These are phyloP conservation scores for Iberis pinnata DNA, from an alignment of 345 rosid species.

Conservation along the genomic window DNA sequence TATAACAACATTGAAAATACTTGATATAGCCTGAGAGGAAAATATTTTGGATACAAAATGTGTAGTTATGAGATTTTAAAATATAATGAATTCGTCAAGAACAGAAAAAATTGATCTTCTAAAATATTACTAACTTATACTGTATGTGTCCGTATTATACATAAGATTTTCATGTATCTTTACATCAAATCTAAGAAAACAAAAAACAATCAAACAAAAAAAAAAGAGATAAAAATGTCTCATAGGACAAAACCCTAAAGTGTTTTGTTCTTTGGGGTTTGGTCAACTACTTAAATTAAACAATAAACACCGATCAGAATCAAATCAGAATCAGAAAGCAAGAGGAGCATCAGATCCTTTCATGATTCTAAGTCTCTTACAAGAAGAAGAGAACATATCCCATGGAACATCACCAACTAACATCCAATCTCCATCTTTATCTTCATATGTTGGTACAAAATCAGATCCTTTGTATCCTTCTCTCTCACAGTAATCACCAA, in stretches of 20 bases:
- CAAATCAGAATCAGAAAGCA: conserved; percentile 26
- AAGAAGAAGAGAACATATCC: conserved; percentile 55
- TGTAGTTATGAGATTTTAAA: neutral
- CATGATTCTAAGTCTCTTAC: conserved; percentile 56
- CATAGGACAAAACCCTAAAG: conserved; percentile 15
- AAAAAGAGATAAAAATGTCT: conserved; percentile 13
- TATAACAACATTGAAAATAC: neutral
- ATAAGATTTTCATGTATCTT: conserved; percentile 24
- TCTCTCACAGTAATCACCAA: conserved; percentile 40
- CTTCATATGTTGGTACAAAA: conserved; percentile 62
- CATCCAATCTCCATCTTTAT: conserved; percentile 85
- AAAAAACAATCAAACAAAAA: neutral
- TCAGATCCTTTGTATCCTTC: conserved; percentile 63
- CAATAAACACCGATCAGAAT: conserved; percentile 17
- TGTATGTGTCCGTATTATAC: conserved; percentile 22
- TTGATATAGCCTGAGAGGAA: neutral
- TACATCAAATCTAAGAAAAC: conserved; percentile 16
- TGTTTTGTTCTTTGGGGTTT: conserved; percentile 1
- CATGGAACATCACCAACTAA: conserved; percentile 82
- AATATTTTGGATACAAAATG: neutral
- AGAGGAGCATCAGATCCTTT: conserved; percentile 46
- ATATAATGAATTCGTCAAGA: conserved; percentile 9
- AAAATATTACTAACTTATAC: conserved; percentile 13
- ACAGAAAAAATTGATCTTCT: conserved; percentile 3
- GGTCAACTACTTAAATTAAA: conserved; percentile 18